Conservation (phyloP, 2,329 filamentous ascomycete genomes). For the Microsporum canis region DNA sequence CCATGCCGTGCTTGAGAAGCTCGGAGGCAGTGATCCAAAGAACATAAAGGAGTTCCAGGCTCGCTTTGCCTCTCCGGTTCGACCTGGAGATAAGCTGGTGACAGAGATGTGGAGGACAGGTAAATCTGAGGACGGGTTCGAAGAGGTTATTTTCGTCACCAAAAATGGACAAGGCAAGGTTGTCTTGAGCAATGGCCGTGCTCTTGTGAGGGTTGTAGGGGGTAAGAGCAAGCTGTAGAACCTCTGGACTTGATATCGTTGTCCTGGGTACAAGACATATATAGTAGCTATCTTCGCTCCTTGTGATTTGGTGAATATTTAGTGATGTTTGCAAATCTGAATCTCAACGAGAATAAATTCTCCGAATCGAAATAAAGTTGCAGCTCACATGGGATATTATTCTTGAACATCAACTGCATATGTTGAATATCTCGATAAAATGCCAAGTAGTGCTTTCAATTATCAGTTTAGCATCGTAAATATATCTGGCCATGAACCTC, state of each 20-base stretch:
- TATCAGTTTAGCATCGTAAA: neutral
- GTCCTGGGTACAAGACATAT: neutral
- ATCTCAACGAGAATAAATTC: neutral
- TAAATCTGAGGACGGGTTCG: slow-evolving; percentile 49
- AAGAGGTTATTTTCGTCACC: slow-evolving; percentile 73
- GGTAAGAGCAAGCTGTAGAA: slow-evolving; percentile 53
- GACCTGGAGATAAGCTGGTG: slow-evolving; percentile 69
- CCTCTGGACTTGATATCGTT: neutral
- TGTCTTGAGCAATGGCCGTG: slow-evolving; percentile 75
- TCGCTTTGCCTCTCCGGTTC: slow-evolving; percentile 73
- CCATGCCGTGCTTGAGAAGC: slow-evolving; percentile 58
- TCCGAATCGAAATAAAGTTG: neutral
- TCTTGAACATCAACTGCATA: no score
- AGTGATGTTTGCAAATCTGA: neutral
- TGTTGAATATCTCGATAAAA: no score
- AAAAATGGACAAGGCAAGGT: slow-evolving; percentile 71
- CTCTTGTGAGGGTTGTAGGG: slow-evolving; percentile 57
- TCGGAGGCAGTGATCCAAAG: slow-evolving; percentile 65
- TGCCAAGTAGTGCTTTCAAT: neutral
- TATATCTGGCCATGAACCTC: neutral
- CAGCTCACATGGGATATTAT: neutral
- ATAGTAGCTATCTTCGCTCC: no score
- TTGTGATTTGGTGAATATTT: neutral
- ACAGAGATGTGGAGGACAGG: slow-evolving; percentile 74
- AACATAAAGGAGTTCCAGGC: slow-evolving; percentile 85